A percentile compares a stretch with the other conserved stretches of the same genome.
Evolutionary conservation across 1,139 yeast genomes (phyloP).

Genomic region (Saccharomyces hybrid): DNA sequence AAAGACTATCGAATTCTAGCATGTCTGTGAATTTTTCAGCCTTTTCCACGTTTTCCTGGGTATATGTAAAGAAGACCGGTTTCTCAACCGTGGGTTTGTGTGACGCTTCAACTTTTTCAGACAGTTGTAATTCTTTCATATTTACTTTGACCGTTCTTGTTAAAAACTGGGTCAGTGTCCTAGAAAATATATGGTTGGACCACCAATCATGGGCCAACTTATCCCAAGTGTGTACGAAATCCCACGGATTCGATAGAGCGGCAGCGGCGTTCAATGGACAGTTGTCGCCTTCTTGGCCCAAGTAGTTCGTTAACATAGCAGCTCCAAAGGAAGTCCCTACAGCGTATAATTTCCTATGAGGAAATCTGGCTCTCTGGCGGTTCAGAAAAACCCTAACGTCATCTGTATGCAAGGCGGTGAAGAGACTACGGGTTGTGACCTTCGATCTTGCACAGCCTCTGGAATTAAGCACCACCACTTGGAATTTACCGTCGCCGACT

Average conservation of each 20-base stretch:
- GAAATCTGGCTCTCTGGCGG: slow-evolving; percentile 45
- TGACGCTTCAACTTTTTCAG: slow-evolving; percentile 14
- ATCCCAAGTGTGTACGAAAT: slow-evolving; percentile 48
- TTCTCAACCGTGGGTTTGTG: slow-evolving; percentile 29
- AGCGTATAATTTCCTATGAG: slow-evolving; percentile 60
- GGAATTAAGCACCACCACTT: slow-evolving; percentile 65
- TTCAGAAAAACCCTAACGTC: slow-evolving; percentile 56
- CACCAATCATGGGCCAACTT: slow-evolving; percentile 44
- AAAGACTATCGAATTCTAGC: slow-evolving; percentile 55
- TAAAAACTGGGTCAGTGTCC: slow-evolving; percentile 57
- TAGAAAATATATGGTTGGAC: slow-evolving; percentile 53
- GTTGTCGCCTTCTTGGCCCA: slow-evolving; percentile 59
- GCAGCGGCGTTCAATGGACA: slow-evolving; percentile 54
- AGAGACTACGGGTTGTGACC: slow-evolving; percentile 62
- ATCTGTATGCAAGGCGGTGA: slow-evolving; percentile 63
- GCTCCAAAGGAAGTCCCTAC: slow-evolving; percentile 87
- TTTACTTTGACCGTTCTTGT: slow-evolving; percentile 53
- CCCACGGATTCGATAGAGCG: slow-evolving; percentile 76
- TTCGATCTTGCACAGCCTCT: slow-evolving; percentile 81
- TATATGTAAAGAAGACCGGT: slow-evolving; percentile 21
- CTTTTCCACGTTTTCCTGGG: slow-evolving; percentile 31
- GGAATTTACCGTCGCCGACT: slow-evolving; percentile 35
- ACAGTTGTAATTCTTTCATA: slow-evolving; percentile 38
- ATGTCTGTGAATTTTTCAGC: slow-evolving; percentile 32
- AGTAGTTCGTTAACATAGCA: slow-evolving; percentile 61